Conservation (phyloP, 2,329 filamentous ascomycete genomes). For the Xylaria sp. region DNA sequence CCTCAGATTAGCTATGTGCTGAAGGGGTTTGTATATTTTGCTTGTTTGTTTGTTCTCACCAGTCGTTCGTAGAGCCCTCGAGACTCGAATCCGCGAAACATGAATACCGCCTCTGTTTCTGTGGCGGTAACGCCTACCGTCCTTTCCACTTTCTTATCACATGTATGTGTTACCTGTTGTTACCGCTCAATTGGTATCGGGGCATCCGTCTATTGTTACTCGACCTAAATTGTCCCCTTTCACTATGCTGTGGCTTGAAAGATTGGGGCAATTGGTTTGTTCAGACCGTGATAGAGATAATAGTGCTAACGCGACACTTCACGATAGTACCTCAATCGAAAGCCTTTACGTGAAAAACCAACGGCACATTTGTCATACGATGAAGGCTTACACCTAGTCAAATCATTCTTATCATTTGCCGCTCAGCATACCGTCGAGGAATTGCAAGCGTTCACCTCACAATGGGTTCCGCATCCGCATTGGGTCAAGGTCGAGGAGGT, state of each 20-base stretch:
- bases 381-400: slow-evolving; percentile 87
- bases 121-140: slow-evolving; percentile 89
- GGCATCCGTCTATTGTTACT: not conserved
- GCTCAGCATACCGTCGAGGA: slow-evolving; percentile 94
- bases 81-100: slow-evolving; percentile 41
- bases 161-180: slow-evolving; percentile 67
- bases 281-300: not conserved
- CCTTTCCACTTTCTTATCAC: slow-evolving; percentile 84
- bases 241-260: not conserved
- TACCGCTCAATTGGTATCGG: not conserved
- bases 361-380: slow-evolving; percentile 94
- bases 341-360: slow-evolving; percentile 78
- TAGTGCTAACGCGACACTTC: slow-evolving; percentile 36
- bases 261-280: not conserved
- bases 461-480: slow-evolving; percentile 88
- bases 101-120: slow-evolving; percentile 79
- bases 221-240: not conserved
- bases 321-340: slow-evolving; percentile 81
- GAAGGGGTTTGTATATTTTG: slow-evolving; percentile 6
- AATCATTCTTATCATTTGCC: slow-evolving; percentile 84
- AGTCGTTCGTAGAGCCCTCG: slow-evolving; percentile 12
- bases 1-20: not conserved
- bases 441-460: slow-evolving; percentile 87
- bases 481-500: slow-evolving; percentile 85
- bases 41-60: not conserved